phyloP scores from a whole-genome alignment of 23 red algal species.

The Gracilaria domingensis region DNA sequence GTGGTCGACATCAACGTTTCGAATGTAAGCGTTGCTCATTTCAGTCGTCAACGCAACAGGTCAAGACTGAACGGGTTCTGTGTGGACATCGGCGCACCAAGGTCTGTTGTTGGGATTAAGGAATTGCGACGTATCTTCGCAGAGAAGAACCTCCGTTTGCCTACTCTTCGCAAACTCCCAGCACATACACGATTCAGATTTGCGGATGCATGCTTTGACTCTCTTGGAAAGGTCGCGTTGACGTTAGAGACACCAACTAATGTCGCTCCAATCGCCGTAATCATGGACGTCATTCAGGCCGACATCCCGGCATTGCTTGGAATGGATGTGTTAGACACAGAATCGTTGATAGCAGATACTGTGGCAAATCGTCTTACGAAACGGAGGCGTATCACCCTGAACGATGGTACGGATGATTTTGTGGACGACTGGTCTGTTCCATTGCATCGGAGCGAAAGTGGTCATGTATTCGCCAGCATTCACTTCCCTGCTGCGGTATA shows the following conservation, averaged over 20 bases:
- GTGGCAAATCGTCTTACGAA: constrained; percentile 42
- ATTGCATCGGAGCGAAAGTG: neutral
- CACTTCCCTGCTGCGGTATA: neutral
- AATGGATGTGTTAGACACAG: constrained; percentile 46
- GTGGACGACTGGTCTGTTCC: constrained; percentile 25
- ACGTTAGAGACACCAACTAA: neutral
- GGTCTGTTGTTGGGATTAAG: constrained; percentile 35
- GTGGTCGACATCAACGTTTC: neutral
- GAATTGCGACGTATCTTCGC: constrained; percentile 24
- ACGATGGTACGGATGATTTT: neutral
- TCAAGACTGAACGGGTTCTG: constrained; percentile 34
- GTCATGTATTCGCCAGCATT: constrained; percentile 49
- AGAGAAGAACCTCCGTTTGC: neutral
- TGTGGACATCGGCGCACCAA: constrained; percentile 41
- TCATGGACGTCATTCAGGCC: constrained; percentile 18
- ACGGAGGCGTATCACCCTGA: neutral
- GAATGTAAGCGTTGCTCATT: neutral
- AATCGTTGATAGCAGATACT: constrained; percentile 54
- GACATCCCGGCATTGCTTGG: constrained; percentile 47
- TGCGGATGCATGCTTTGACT: constrained; percentile 34
- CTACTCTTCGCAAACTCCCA: neutral
- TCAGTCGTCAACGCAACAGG: neutral
- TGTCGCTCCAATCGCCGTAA: neutral
- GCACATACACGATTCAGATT: neutral
- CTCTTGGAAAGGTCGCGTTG: constrained; percentile 22